Evolutionary conservation across 2,329 filamentous ascomycete genomes (phyloP).

Genomic region (Claviceps arundinis): DNA sequence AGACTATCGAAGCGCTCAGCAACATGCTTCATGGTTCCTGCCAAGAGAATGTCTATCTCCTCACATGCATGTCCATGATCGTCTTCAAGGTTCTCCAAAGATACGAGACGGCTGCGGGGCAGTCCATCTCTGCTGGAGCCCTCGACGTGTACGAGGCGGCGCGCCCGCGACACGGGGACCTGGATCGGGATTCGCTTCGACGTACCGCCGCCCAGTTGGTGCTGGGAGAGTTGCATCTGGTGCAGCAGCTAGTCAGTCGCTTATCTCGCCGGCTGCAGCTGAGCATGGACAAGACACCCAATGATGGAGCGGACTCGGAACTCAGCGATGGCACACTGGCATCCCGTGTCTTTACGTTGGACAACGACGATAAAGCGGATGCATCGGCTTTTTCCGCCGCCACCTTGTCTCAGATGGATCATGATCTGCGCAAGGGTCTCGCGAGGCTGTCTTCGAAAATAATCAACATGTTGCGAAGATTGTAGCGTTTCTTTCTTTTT

Average conservation of each 20-base stretch:
- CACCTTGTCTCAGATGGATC: not conserved
- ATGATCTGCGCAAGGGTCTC: not conserved
- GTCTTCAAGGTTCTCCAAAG: conserved; percentile 19
- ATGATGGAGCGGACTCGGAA: not conserved
- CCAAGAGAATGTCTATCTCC: conserved; percentile 15
- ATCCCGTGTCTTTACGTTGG: not conserved
- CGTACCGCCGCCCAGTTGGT: conserved; percentile 13
- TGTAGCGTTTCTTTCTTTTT: not conserved
- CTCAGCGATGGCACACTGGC: not conserved
- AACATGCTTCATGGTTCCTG: conserved; percentile 20
- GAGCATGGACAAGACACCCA: not conserved
- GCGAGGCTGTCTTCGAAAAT: not conserved
- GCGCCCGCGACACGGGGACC: not conserved
- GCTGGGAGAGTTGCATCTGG: conserved; percentile 20
- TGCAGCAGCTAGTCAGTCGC: conserved; percentile 16
- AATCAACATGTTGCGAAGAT: not conserved
- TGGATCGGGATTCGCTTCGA: not conserved
- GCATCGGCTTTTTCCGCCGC: not conserved
- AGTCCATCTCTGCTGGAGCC: not conserved
- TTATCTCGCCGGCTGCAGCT: conserved; percentile 9
- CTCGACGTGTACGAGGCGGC: not conserved
- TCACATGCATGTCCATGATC: conserved; percentile 18
- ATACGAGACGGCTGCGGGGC: conserved; percentile 10
- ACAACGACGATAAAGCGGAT: not conserved
- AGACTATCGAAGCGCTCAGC: conserved; percentile 2